phyloP scores from a whole-genome alignment of 371 early-diverging fungal genomes.

The Nematocida ironsii region DNA sequence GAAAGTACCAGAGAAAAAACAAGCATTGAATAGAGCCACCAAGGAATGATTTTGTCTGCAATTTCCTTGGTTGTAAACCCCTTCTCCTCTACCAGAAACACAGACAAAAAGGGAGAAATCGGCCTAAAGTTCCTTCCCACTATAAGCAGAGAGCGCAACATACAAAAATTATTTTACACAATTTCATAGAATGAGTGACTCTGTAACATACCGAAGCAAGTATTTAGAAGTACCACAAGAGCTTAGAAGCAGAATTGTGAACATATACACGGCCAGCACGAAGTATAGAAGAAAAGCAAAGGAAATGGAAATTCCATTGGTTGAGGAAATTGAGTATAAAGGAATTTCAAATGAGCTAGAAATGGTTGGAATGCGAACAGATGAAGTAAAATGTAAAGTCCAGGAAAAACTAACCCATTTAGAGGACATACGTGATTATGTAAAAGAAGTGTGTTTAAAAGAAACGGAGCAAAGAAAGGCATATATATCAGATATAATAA shows the following conservation, averaged over 20 bases:
- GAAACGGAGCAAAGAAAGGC: slow-evolving; percentile 23
- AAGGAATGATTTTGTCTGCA: slow-evolving; percentile 58
- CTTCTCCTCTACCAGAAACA: slow-evolving; percentile 63
- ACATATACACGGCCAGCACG: slow-evolving; percentile 19
- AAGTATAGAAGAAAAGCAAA: slow-evolving; percentile 29
- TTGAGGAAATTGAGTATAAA: slow-evolving; percentile 48
- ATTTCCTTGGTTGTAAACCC: slow-evolving; percentile 64
- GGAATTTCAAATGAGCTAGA: slow-evolving; percentile 41
- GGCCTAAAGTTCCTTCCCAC: slow-evolving; percentile 62
- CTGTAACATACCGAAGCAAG: slow-evolving; percentile 39
- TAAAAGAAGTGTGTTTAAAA: background rate
- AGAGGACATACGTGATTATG: slow-evolving; percentile 42
- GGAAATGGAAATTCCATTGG: background rate
- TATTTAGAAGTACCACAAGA: slow-evolving; percentile 4
- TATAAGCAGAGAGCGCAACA: slow-evolving; percentile 38
- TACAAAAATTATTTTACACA: slow-evolving; percentile 34
- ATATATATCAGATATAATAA: slow-evolving; percentile 26
- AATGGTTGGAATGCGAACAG: slow-evolving; percentile 41
- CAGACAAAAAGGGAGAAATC: slow-evolving; percentile 64
- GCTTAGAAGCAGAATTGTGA: slow-evolving; percentile 28
- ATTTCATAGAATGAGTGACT: slow-evolving; percentile 19
- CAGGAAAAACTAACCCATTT: slow-evolving; percentile 40
- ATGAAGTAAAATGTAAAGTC: slow-evolving; percentile 40
- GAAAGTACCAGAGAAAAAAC: slow-evolving; percentile 54
- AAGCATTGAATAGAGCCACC: slow-evolving; percentile 61